Evolutionary conservation across 1,284 basidiomycete genomes (phyloP), one percentile per base, ranked within the genome.

Genomic region (Volvariella volvacea): DNA sequence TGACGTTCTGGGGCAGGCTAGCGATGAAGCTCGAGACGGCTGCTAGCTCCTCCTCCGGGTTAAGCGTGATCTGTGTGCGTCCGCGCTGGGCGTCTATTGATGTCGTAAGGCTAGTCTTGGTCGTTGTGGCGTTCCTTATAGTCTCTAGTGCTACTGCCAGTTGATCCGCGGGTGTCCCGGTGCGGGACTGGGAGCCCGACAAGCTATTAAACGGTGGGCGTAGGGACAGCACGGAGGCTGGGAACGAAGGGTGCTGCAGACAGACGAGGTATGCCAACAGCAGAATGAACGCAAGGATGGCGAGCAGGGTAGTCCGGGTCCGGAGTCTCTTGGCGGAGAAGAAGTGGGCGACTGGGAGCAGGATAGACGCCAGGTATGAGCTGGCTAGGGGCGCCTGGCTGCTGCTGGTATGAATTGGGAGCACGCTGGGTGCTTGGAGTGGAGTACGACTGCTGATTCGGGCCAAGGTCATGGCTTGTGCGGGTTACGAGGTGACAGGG

Each of bases 1-100:
- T 80, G 42, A 83, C 73, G 62, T 92, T 92, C 61, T 88, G 78
- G 0, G 85, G 78, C 15, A 90, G 74, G 32, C 83, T 83, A 0
- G 83, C 83, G 43, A 93, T 70, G 64, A 91, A 92, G 48, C 76
- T 76, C 7, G 87, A 77, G 40, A 92, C 67, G 3, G 88, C 87
- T 0, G 84, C 86, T 14, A 92, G 76, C 60, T 93, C 89, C 56
- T 92, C 76, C 2, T 67, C 60, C 0, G 68, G 59, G 32, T 71
- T 67, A 42, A 88, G 69, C 14, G 58, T 42, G 30, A 85, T 53
- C 16, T 73, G 66, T 0, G 66, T 63, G 9, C 58, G 62, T 10
- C 48, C 44, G 42, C 42, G 50, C 42, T 19, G 50, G 50, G 42
- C 49, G 49, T 17, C 46, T 44, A 31, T 42, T 28, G 33, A 42